Base-by-base conservation (phyloP, 176 grass and related monocot genomes). In the Aegilops umbellulata region DNA sequence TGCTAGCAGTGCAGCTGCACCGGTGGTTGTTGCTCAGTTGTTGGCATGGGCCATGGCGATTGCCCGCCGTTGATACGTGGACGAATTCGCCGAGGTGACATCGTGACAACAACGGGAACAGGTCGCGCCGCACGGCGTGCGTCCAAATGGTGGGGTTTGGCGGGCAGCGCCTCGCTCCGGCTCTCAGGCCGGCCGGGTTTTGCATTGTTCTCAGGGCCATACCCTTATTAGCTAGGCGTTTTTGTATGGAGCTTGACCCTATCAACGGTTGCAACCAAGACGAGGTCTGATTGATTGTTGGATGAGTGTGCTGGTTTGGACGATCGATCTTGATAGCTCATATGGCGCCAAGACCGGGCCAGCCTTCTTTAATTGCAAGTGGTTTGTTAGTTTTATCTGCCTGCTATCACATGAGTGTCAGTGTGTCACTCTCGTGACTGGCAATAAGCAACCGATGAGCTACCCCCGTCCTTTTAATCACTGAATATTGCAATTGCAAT, bases 131-230 rank as follows among this genome's bases (percentile, higher is more conserved):
- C 55, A 60, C 79, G 69, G 65, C 19, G 7, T 26, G 34, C 31
- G 31, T 76, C 80, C 89, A 90, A 87, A 80, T 90, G 89, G 89
- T 22, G 19, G 62, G 44, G 11, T 80, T 36, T 86, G 84, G 73
- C 73, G 6, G 4, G 74, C 74, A 73, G 73, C 79, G 72, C 32
- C 27, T 63, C 29, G n/a, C 83, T 29, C 76, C 17, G 44, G 51
- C 53, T 42, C 78, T 68, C 51, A 13, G 75, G 84, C 80, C 89
- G 89, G 85, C 75, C 2, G 35, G 42, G 44, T 41, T 74, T 27
- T 23, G 32, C 23, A 20, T 20, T 53, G 30, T 78, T 84, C 39
- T 65, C 31, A 16, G 78, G 78, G 53, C 35, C 22, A 14, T 24
- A 69, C 82, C 44, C 16, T 53, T 53, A 53, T 53, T 53, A 53